phyloP scores from a whole-genome alignment of 495 filamentous ascomycete genomes.

The Friedmanniomyces endolithicus region DNA sequence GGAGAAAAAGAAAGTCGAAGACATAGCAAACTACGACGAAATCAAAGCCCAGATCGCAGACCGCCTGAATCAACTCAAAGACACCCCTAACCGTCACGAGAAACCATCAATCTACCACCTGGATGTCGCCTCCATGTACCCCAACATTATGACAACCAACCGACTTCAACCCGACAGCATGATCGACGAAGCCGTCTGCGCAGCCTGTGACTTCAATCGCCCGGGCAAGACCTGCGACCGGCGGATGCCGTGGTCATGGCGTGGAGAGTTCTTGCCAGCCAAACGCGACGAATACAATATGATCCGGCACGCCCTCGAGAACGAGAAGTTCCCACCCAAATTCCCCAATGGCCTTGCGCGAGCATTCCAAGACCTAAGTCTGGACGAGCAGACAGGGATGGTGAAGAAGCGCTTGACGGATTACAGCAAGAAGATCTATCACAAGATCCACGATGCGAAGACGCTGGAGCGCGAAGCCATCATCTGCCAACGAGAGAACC shows the following conservation, averaged over 20 bases:
- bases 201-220: constrained; percentile 95
- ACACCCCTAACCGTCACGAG: constrained; percentile 69
- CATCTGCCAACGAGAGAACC: constrained; percentile 96
- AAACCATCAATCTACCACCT: constrained; percentile 92
- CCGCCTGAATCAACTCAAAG: constrained; percentile 59
- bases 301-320: constrained; percentile 86
- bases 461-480: constrained; percentile 93
- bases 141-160: constrained; percentile 99
- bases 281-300: constrained; percentile 99
- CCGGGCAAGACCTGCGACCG: constrained; percentile 96
- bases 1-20: constrained; percentile 84
- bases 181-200: constrained; percentile 91
- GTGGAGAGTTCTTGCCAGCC: constrained; percentile 92
- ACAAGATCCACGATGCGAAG: constrained; percentile 93
- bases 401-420: constrained; percentile 80
- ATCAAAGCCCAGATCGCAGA: constrained; percentile 72
- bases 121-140: constrained; percentile 98
- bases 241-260: constrained; percentile 92
- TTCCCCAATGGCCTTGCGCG: constrained; percentile 55
- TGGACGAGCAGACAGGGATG: constrained; percentile 70
- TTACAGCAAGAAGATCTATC: constrained; percentile 98
- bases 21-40: constrained; percentile 87
- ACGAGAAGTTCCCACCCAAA: constrained; percentile 76
- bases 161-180: constrained; percentile 95
- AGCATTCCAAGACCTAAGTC: constrained; percentile 65